Evolutionary conservation across 1,139 yeast genomes (phyloP).

Genomic region (Suhomyces bolitotheri): DNA sequence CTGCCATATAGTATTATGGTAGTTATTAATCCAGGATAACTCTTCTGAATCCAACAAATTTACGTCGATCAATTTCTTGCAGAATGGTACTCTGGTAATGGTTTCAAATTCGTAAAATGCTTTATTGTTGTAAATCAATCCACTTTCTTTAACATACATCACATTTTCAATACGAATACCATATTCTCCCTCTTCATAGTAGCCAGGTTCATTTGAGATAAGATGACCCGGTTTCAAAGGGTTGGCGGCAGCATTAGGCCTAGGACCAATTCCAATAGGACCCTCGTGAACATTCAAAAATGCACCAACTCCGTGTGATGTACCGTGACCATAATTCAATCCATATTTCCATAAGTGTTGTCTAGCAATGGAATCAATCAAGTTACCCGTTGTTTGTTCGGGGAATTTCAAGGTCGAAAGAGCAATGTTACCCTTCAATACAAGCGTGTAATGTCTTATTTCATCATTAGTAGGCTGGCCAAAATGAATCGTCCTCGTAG

Average conservation of each 20-base stretch:
- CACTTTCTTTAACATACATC: slow-evolving; percentile 57
- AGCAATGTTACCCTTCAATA: slow-evolving; percentile 88
- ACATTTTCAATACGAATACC: slow-evolving; percentile 94
- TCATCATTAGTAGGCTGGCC: slow-evolving; percentile 69
- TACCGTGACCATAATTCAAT: slow-evolving; percentile 92
- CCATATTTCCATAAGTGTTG: slow-evolving; percentile 86
- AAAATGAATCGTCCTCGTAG: slow-evolving; percentile 89
- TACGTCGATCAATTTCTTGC: slow-evolving; percentile 63
- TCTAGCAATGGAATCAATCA: slow-evolving; percentile 85
- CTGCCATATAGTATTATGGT: slow-evolving; percentile 64
- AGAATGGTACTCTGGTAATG: slow-evolving; percentile 86
- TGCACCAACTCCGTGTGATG: slow-evolving; percentile 97
- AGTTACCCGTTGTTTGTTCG: slow-evolving; percentile 79
- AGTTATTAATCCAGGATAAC: slow-evolving; percentile 63
- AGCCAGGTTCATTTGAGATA: slow-evolving; percentile 94
- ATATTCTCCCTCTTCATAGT: slow-evolving; percentile 85
- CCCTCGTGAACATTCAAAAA: slow-evolving; percentile 95
- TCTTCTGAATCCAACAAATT: slow-evolving; percentile 63
- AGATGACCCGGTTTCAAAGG: slow-evolving; percentile 71
- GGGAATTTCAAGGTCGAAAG: slow-evolving; percentile 80
- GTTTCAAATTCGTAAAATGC: slow-evolving; percentile 78
- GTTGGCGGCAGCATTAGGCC: slow-evolving; percentile 47
- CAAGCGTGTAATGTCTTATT: slow-evolving; percentile 76
- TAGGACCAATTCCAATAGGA: slow-evolving; percentile 87
- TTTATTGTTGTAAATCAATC: slow-evolving; percentile 47